Evolutionary conservation across 1,139 yeast species (phyloP).

Genomic region (Yamadazyma buinensis): DNA sequence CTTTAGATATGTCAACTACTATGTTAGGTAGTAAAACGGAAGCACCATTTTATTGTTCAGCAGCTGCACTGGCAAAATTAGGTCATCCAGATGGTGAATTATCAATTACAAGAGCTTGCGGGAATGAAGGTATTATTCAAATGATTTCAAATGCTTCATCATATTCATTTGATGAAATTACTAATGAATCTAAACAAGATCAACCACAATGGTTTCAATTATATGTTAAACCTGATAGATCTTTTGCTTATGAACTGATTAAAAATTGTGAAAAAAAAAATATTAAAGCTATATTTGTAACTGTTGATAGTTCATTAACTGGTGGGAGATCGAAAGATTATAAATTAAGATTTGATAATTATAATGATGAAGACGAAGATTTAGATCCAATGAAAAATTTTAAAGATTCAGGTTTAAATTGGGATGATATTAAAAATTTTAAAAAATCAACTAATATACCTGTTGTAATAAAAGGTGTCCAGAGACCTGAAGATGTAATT

Average conservation of each 20-base stretch:
- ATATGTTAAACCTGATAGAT: conserved; percentile 64
- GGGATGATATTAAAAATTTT: conserved; percentile 64
- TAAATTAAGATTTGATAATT: conserved; percentile 35
- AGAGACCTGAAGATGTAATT: conserved; percentile 59
- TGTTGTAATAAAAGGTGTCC: conserved; percentile 66
- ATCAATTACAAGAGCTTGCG: conserved; percentile 72
- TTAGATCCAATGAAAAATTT: conserved; percentile 50
- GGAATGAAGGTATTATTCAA: conserved; percentile 62
- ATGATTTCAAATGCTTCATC: conserved; percentile 82
- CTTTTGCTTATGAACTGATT: conserved; percentile 55
- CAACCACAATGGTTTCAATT: conserved; percentile 87
- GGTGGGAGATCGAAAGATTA: conserved; percentile 80
- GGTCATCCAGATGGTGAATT: conserved; percentile 80
- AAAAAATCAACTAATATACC: conserved; percentile 59
- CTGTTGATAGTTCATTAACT: conserved; percentile 91
- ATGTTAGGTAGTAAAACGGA: conserved; percentile 38
- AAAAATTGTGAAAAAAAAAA: conserved; percentile 74
- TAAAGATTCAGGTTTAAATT: conserved; percentile 69
- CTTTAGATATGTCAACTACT: conserved; percentile 29
- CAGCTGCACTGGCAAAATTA: conserved; percentile 76
- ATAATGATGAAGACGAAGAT: conserved; percentile 59
- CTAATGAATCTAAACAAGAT: conserved; percentile 46
- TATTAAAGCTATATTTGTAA: conserved; percentile 73
- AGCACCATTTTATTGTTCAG: conserved; percentile 69
- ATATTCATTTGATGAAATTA: conserved; percentile 71